Conservation (phyloP, 306 rosid genomes). For the Fragaria iinumae region DNA sequence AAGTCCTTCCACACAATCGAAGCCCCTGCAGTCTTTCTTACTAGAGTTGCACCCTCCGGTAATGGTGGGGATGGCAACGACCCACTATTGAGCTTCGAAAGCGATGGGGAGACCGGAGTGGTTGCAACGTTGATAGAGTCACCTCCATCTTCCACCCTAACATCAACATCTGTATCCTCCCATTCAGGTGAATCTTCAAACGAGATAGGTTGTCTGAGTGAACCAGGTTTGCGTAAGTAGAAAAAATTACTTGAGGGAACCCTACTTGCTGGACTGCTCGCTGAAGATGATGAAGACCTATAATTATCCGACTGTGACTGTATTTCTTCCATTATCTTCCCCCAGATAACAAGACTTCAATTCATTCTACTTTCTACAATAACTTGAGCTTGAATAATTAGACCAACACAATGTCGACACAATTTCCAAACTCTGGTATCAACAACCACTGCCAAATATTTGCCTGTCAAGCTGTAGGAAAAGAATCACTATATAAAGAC, state of each 20-base stretch:
- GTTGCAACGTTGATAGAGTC: slow-evolving; percentile 76
- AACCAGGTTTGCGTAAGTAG: slow-evolving; percentile 93
- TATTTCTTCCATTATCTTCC: slow-evolving; percentile 79
- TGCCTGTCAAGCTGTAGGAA: background rate
- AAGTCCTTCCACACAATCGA: slow-evolving; percentile 94
- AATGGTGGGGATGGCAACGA: slow-evolving; percentile 85
- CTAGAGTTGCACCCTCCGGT: slow-evolving; percentile 61
- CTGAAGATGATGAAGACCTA: slow-evolving; percentile 94
- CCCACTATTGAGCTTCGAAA: slow-evolving; percentile 83
- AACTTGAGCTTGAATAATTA: slow-evolving; percentile 15
- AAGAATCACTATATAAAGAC: background rate
- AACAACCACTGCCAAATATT: slow-evolving; percentile 3
- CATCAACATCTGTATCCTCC: slow-evolving; percentile 83
- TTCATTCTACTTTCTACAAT: slow-evolving; percentile 27
- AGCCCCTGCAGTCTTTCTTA: slow-evolving; percentile 80
- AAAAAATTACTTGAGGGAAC: slow-evolving; percentile 97
- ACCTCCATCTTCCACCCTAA: slow-evolving; percentile 80
- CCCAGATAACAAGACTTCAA: slow-evolving; percentile 26
- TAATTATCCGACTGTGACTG: slow-evolving; percentile 92
- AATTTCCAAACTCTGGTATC: slow-evolving; percentile 20
- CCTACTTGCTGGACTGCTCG: slow-evolving; percentile 96
- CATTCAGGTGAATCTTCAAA: slow-evolving; percentile 99
- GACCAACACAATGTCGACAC: background rate
- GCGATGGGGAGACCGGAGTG: slow-evolving; percentile 87
- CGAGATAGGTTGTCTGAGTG: slow-evolving; percentile 91